A percentile compares a stretch with the other conserved stretches of the same genome.
Conservation (phyloP, 345 rosid species). For the Hibiscus syriacus region DNA sequence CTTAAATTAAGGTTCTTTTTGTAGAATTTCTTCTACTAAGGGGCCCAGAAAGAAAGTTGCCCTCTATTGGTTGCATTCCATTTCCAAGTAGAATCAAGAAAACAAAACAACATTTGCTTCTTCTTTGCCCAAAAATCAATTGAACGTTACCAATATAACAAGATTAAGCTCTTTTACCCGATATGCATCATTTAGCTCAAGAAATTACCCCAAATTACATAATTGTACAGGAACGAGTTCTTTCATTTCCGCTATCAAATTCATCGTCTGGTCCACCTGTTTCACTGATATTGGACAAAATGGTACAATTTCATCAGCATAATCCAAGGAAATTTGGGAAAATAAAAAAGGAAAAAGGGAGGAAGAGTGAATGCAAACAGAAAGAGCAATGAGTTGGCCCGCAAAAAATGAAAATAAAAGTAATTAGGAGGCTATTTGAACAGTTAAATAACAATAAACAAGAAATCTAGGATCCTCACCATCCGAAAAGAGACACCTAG, state of each 20-base stretch:
- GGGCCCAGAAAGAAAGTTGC: slow-evolving; percentile 11
- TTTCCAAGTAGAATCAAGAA: neutral
- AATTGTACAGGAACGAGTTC: slow-evolving; percentile 49
- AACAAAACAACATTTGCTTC: slow-evolving; percentile 3
- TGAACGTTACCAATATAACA: slow-evolving; percentile 11
- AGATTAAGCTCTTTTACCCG: slow-evolving; percentile 9
- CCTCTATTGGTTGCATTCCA: slow-evolving; percentile 6
- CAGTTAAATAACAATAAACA: neutral
- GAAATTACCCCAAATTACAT: slow-evolving; percentile 32
- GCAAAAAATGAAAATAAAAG: neutral
- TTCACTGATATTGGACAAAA: slow-evolving; percentile 44
- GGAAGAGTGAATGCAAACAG: too few relatives aligned
- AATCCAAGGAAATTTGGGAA: neutral
- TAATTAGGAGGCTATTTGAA: neutral
- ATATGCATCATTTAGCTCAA: neutral
- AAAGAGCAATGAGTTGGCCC: too few relatives aligned
- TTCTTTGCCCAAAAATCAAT: slow-evolving; percentile 2
- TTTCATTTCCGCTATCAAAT: slow-evolving; percentile 41
- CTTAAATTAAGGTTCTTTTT: too few relatives aligned
- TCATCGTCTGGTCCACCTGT: slow-evolving; percentile 50
- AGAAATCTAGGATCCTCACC: neutral
- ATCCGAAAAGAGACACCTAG: neutral
- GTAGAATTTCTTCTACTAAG: too few relatives aligned
- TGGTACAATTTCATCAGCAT: slow-evolving; percentile 9
- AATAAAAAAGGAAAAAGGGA: neutral